Base-by-base conservation (phyloP, 2,329 filamentous ascomycete species). In the Pseudogymnoascus sp. region DNA sequence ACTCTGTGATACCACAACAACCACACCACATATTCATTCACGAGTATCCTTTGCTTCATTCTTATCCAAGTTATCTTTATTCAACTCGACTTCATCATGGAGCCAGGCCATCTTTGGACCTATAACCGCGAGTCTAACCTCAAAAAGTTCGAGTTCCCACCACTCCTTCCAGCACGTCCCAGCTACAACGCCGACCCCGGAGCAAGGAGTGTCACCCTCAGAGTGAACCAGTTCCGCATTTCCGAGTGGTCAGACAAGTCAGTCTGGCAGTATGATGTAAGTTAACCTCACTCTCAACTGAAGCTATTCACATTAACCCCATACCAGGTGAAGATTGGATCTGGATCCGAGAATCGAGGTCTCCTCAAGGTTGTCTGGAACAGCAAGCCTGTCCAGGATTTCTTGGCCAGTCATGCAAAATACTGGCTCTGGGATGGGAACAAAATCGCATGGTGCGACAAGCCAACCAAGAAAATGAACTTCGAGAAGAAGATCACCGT, bases 261-360 rank as follows among this genome's bases (percentile, higher is more conserved):
- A 0, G 83, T 97, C 22, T 86, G 86, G 65, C 92, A 97, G 71
- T 97, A 93, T 68, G 91, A 96, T 76, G 90, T 92, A 77, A 81
- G 88, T 82, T 60, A 39, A 60, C 33, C 49, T 16, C 62, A 60
- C 58, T 28, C 8, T 23, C n/a, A 11, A 49, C 25, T 49, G 64
- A 55, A 49, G 5, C 16, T 22, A 41, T 62, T 11, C 30, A 12
- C 42, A 58, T 38, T 67, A 49, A 67, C 59, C 12, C 22, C 22
- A 25, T 14, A n/a, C 30, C 60, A 91, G 89, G 78, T 96, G 25
- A 71, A 81, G 3, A 81, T 93, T 45, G 84, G 86, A 1, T 84
- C 81, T 1, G 85, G 85, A 7, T 77, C 75, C 0, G 82, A 87
- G 63, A 90, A 88, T 74, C 71, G 76, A 3, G 82, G 82, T 3